phyloP scores from a whole-genome alignment of 176 grass and related monocot species.

The Oryza punctata region DNA sequence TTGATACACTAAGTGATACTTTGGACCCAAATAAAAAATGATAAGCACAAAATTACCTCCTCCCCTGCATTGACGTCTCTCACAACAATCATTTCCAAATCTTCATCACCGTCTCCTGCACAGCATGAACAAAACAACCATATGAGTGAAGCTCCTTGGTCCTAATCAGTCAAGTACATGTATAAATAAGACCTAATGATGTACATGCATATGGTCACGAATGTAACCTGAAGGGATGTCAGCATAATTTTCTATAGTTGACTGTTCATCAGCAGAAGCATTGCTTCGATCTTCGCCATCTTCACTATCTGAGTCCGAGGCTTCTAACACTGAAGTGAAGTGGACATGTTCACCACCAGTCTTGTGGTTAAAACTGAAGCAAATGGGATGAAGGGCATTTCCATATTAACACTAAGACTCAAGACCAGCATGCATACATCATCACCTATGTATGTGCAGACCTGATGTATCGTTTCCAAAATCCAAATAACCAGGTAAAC shows the following conservation, averaged over 20 bases:
- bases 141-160: constrained; percentile 14
- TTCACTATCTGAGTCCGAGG: constrained; percentile 53
- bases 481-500: constrained; percentile 9
- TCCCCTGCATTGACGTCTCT: constrained; percentile 64
- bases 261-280: constrained; percentile 45
- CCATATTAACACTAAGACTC: neutral
- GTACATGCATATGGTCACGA: neutral
- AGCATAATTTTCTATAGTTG: constrained; percentile 46
- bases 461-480: constrained; percentile 6
- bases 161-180: neutral
- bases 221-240: constrained; percentile 60
- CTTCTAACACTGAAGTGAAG: constrained; percentile 50
- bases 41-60: constrained; percentile 60
- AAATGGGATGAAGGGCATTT: constrained; percentile 13
- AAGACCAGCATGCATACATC: neutral
- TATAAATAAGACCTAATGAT: neutral
- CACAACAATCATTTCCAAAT: constrained; percentile 91
- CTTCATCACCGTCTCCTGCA: constrained; percentile 39
- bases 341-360: constrained; percentile 88
- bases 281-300: constrained; percentile 39
- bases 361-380: constrained; percentile 91
- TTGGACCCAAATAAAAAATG: constrained; percentile 34
- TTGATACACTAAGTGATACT: neutral
- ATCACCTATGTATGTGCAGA: neutral
- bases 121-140: constrained; percentile 33